A percentile compares a stretch with the other conserved stretches of the same genome.
phyloP scores from a whole-genome alignment of 2,329 filamentous ascomycete genomes.

The Metarhizium guizhouense region DNA sequence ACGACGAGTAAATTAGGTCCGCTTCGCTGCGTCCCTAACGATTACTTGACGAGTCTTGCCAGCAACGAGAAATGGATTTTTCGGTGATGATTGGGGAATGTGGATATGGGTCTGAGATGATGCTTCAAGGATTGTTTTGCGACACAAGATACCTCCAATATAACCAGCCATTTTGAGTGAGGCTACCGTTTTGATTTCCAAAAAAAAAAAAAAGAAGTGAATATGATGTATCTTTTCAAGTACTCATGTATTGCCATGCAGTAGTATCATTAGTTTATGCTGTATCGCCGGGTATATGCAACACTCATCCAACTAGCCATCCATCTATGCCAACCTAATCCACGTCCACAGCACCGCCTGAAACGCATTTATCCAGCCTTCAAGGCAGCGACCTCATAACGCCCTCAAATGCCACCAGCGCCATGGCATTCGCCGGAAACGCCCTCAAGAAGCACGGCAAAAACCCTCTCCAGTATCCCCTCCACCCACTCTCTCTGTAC shows the following conservation, averaged over 20 bases:
- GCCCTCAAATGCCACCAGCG: conserved; percentile 85
- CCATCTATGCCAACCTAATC: neutral
- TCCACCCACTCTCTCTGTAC: conserved; percentile 65
- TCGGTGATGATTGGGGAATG: neutral
- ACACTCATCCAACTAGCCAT: neutral
- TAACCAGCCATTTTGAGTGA: conserved; percentile 13
- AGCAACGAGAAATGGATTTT: conserved; percentile 1
- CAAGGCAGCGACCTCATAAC: conserved; percentile 64
- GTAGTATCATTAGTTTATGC: neutral
- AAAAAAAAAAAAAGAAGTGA: neutral
- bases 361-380: conserved; percentile 1
- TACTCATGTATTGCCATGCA: neutral
- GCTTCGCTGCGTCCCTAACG: conserved; percentile 3
- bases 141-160: conserved; percentile 12
- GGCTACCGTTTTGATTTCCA: neutral
- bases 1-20: conserved; percentile 74
- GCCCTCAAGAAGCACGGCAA: conserved; percentile 87
- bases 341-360: neutral
- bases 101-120: neutral
- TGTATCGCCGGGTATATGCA: neutral
- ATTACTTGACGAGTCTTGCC: conserved; percentile 2
- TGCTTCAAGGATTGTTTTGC: neutral
- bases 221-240: neutral
- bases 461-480: conserved; percentile 88
- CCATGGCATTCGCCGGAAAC: conserved; percentile 93